phyloP scores from a whole-genome alignment of 495 filamentous ascomycete species.

The Apiosordaria backusii region DNA sequence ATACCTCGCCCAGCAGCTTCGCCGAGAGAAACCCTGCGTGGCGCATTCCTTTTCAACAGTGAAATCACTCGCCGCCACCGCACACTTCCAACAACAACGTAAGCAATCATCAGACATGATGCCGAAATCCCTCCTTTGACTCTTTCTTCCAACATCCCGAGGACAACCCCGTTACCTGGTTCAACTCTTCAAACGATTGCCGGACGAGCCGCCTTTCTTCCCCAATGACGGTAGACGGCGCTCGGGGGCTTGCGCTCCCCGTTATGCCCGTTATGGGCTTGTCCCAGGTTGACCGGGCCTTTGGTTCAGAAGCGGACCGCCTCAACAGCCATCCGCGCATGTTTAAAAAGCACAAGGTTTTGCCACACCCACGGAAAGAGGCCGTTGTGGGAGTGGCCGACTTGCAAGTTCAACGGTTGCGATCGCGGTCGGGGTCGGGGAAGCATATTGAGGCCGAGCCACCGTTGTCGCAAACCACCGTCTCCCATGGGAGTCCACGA shows the following conservation, averaged over 20 bases:
- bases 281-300: conserved; percentile 23
- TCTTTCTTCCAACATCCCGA: background rate
- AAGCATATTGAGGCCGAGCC: conserved; percentile 21
- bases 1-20: conserved; percentile 15
- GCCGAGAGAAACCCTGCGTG: background rate
- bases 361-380: conserved; percentile 48
- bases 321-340: conserved; percentile 32
- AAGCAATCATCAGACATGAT: background rate
- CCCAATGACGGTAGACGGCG: conserved; percentile 25
- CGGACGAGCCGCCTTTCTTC: background rate
- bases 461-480: conserved; percentile 23
- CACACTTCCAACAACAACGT: background rate
- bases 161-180: too few relatives aligned
- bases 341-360: conserved; percentile 54
- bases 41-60: background rate
- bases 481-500: conserved; percentile 17
- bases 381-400: conserved; percentile 10
- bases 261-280: conserved; percentile 26
- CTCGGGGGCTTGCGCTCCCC: conserved; percentile 19
- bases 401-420: conserved; percentile 1
- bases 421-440: conserved; percentile 12
- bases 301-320: conserved; percentile 18
- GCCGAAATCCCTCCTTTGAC: background rate
- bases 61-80: background rate
- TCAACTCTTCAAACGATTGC: background rate